Percentiles rank a stretch among this genome's conserved stretches.
Conservation (phyloP, 371 early-diverging fungal genomes). For the Enterospora canceri region DNA sequence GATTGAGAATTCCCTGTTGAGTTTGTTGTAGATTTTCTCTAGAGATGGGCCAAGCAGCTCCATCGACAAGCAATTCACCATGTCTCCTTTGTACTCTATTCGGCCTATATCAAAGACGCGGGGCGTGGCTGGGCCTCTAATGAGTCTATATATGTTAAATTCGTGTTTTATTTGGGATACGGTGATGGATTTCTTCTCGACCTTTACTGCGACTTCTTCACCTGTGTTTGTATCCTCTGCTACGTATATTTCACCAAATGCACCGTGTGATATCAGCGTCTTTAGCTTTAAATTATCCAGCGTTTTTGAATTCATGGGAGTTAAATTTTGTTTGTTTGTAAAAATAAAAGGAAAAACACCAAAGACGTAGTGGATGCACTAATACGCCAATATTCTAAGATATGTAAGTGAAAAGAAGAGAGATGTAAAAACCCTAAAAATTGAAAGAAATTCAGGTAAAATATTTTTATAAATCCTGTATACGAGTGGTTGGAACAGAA, state of each 20-base stretch:
- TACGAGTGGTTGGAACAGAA: too few species aligned
- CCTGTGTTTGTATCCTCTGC: constrained; percentile 58
- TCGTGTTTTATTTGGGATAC: constrained; percentile 59
- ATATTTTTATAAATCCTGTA: background rate
- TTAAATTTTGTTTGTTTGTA: background rate
- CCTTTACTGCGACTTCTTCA: constrained; percentile 60
- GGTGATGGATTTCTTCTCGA: constrained; percentile 58
- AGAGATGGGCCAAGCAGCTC: constrained; percentile 93
- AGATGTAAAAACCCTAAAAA: too few species aligned
- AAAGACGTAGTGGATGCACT: background rate
- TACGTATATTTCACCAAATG: constrained; percentile 94
- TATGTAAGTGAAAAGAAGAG: too few species aligned
- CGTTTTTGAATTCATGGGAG: constrained; percentile 18
- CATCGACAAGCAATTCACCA: constrained; percentile 64
- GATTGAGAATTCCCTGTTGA: constrained; percentile 83
- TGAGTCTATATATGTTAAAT: constrained; percentile 56
- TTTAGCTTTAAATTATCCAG: constrained; percentile 71
- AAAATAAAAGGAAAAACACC: background rate
- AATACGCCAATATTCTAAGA: too few species aligned
- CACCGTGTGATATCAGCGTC: constrained; percentile 88
- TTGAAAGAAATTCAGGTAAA: background rate
- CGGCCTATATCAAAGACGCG: constrained; percentile 58
- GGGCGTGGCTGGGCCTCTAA: constrained; percentile 54
- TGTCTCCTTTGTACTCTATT: constrained; percentile 38
- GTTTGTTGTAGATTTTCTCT: constrained; percentile 92